Percentiles rank a stretch among this genome's conserved stretches.
These are phyloP conservation scores for Saccharomycopsis sp. DNA, from an alignment of 805 yeast species.

Conservation along the genomic window DNA sequence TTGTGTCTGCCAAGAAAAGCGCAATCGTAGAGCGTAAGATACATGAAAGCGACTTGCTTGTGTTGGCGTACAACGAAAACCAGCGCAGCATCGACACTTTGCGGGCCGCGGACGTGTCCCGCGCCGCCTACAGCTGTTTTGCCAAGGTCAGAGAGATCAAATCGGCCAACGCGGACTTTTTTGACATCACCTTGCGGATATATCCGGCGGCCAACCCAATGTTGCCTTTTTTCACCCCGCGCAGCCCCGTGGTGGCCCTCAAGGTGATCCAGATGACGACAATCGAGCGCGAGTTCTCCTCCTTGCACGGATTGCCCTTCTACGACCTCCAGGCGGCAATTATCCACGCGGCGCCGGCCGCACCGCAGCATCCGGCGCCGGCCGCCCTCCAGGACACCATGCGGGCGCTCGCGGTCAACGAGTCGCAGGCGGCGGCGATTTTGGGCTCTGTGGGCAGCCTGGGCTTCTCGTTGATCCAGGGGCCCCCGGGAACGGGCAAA, in stretches of 20 bases:
- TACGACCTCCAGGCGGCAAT: slow-evolving; percentile 71
- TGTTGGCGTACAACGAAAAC: slow-evolving; percentile 47
- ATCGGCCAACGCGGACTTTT: slow-evolving; percentile 52
- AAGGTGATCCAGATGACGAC: slow-evolving; percentile 84
- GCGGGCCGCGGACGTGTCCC: slow-evolving; percentile 31
- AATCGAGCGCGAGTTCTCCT: slow-evolving; percentile 84
- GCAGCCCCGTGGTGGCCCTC: slow-evolving; percentile 58
- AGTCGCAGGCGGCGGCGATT: slow-evolving; percentile 89
- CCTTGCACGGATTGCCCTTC: slow-evolving; percentile 73
- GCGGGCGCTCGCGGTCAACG: slow-evolving; percentile 54
- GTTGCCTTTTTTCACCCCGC: slow-evolving; percentile 52
- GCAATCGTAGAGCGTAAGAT: slow-evolving; percentile 46
- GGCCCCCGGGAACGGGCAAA: slow-evolving; percentile 99
- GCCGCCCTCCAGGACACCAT: slow-evolving; percentile 39
- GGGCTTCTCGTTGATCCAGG: slow-evolving; percentile 91
- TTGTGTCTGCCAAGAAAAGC: slow-evolving; percentile 56
- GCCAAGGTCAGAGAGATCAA: slow-evolving; percentile 78
- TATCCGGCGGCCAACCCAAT: slow-evolving; percentile 43
- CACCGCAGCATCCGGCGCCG: slow-evolving; percentile 31
- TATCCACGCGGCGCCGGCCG: slow-evolving; percentile 55
- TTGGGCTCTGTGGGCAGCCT: slow-evolving; percentile 55
- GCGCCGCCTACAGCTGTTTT: slow-evolving; percentile 47
- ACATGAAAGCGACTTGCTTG: slow-evolving; percentile 71
- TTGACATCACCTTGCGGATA: slow-evolving; percentile 72
- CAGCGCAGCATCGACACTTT: slow-evolving; percentile 23